Evolutionary conservation across 2,329 filamentous ascomycete genomes (phyloP).

Genomic region (Neurospora sp.): DNA sequence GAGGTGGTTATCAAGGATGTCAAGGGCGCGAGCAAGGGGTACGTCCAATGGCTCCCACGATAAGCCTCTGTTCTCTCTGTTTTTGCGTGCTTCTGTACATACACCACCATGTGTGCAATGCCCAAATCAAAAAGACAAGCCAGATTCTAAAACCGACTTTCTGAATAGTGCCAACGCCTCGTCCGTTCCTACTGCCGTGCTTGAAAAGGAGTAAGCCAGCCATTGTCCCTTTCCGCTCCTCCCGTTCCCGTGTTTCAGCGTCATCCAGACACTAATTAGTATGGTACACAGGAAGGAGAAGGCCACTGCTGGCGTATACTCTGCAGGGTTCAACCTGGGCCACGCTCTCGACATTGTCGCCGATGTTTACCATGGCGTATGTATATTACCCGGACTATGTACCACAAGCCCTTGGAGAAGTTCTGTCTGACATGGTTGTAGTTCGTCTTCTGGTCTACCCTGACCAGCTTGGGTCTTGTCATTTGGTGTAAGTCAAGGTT

Average conservation of each 20-base stretch:
- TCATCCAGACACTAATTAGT: constrained; percentile 5
- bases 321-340: constrained; percentile 60
- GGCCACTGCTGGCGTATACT: constrained; percentile 59
- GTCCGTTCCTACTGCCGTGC: constrained; percentile 35
- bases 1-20: constrained; percentile 83
- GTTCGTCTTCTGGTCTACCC: constrained; percentile 93
- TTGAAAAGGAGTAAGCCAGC: constrained; percentile 64
- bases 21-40: constrained; percentile 91
- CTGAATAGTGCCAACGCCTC: constrained; percentile 36
- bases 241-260: background rate
- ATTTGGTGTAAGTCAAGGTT: constrained; percentile 74
- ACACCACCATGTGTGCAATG: constrained; percentile 22
- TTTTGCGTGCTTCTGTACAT: constrained; percentile 10
- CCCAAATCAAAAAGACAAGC: constrained; percentile 15
- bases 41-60: constrained; percentile 91
- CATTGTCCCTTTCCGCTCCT: background rate
- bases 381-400: constrained; percentile 20
- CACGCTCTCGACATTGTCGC: constrained; percentile 72
- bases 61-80: constrained; percentile 36
- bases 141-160: constrained; percentile 30
- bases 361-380: constrained; percentile 84
- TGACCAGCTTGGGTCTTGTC: constrained; percentile 78
- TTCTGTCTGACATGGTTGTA: constrained; percentile 25
- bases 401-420: constrained; percentile 1
- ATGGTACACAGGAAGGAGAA: constrained; percentile 58